Evolutionary conservation across 2,329 filamentous ascomycete genomes (phyloP), one percentile per base, ranked within the genome.

Genomic region (Neonectria magnoliae): DNA sequence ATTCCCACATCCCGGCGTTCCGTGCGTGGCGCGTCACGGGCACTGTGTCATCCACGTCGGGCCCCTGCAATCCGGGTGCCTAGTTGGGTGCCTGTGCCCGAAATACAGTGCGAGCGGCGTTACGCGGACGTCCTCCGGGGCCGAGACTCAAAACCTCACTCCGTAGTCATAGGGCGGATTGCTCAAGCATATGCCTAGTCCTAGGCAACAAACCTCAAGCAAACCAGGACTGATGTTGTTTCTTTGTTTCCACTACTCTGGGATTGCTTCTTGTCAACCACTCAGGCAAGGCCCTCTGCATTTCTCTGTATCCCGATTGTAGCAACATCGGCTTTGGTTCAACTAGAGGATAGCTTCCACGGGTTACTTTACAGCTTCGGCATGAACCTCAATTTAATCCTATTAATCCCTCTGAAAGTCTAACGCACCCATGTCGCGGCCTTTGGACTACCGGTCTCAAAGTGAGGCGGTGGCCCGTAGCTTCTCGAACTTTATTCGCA

Each of bases 21-120:
- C 14, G 20, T 18, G 3, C 20, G 13, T 25, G 51, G 36, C 20
- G 18, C 10, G 44, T 47, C 53, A 54, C 45, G 33, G 47, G 38
- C 53, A 47, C 22, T 45, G 41, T 47, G 53, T n/a, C 14, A 25
- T 9, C 53, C 53, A 56, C 27, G n/a, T 27, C 14, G 8, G 13
- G 22, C 22, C 38, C 16, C 16, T 41, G 16, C 20, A 20, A 20
- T 25, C 38, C n/a, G 38, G 38, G 38, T 42, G 38, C 38, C 38
- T 42, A 42, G 8, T 6, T 18, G 14, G 25, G 22, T 29, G 25
- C 31, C 31, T 50, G 31, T 9, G 38, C 38, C 36, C 20, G 44
- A 60, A 48, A 60, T 48, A 50, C 50, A 55, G 51, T 55, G 58
- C 50, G 58, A 25, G 22, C 18, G 25, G 20, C 14, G 36, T 22